Base-by-base conservation (phyloP, 139 green algal species). In the Chlorella sorokiniana region DNA sequence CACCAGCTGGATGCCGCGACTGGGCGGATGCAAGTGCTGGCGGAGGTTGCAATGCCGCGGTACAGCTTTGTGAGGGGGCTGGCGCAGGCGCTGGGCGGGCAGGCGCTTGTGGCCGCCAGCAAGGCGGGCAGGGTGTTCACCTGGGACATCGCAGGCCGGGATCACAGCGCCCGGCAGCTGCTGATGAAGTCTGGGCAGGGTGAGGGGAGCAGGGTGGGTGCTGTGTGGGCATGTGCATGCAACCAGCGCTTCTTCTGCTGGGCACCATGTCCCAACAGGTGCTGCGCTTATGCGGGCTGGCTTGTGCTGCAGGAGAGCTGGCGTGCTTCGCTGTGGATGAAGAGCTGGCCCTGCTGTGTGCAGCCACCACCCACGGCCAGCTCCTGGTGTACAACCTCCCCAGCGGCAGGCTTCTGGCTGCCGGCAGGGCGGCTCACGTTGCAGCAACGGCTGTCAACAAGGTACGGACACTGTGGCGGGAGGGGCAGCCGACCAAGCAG, bases 301-400 rank as follows among this genome's bases (percentile, higher is more conserved):
- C 48, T 59, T 59, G 48, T 25, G 10, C 35, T 40, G 54, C 62
- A 75, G 76, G 76, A 8, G 76, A 82, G 42, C 20, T 75, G 14
- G 38, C 76, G 16, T 9, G 14, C 33, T 31, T 82, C 25, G 62
- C 63, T 14, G 44, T 75, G 31, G 76, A 82, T 33, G 8, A 40
- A 7, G 45, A 20, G 0, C 22, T 62, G 27, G 29, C 42, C 42
- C 42, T 82, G 33, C 18, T 59, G 22, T 65, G 31, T 2, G 42
- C 38, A 20, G 76, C 62, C 42, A 75, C 40, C 44, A 75, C 27
- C 33, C 63, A 44, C 59, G 59, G 59, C 64, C 33, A 52, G 25
- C 63, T 82, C 31, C 62, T 65, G 44, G 42, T 41, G 4, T 51
- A 44, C 22, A 14, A 20, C 5, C 33, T 54, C 22, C 42, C 37